Base-by-base conservation (phyloP, 2,329 filamentous ascomycete species). In the Pseudocercospora crystallina region DNA sequence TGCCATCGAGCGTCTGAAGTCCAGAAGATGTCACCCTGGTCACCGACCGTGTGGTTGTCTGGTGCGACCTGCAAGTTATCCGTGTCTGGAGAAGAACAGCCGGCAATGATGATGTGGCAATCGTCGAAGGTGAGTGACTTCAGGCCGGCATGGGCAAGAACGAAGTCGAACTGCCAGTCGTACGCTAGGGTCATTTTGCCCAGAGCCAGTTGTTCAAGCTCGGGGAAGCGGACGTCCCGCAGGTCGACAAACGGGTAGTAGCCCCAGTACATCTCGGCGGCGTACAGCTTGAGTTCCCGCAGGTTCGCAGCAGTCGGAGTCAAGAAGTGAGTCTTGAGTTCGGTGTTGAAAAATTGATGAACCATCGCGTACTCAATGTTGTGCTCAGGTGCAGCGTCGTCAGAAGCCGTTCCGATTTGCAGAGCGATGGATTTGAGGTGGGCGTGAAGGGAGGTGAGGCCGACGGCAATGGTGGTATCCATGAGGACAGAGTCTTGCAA, bases 101-200 rank as follows among this genome's bases (percentile, higher is more conserved):
- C 48, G 2, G 35, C 40, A 11, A 32, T 15, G 3, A 56, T n/a
- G 2, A 56, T 49, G 9, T 69, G 64, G 45, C 75, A 78, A 46
- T 74, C 63, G 36, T 77, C 74, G 0, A 79, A 62, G 10, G 73
- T 69, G 1, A 79, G 58, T 35, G 73, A 67, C 11, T 69, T 54
- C 0, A 79, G 62, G 0, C 73, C 74, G 4, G 59, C 65, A 3
- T 78, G 64, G 0, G 67, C 68, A 0, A 72, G 50, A 3, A 80
- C 69, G 75, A 76, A 79, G 8, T 73, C 71, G 0, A 77, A 58
- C 46, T 79, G 76, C 65, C 69, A 72, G 14, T 76, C 69, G 31
- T 76, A 68, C 4, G 67, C 66, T 41, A 80, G 76, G 2, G 68
- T 65, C 14, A 70, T 74, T 1, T 70, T 71, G 0, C 73, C 72